Evolutionary conservation across 371 early-diverging fungal genomes (phyloP).

Genomic region (Dichotomocladium elegans): DNA sequence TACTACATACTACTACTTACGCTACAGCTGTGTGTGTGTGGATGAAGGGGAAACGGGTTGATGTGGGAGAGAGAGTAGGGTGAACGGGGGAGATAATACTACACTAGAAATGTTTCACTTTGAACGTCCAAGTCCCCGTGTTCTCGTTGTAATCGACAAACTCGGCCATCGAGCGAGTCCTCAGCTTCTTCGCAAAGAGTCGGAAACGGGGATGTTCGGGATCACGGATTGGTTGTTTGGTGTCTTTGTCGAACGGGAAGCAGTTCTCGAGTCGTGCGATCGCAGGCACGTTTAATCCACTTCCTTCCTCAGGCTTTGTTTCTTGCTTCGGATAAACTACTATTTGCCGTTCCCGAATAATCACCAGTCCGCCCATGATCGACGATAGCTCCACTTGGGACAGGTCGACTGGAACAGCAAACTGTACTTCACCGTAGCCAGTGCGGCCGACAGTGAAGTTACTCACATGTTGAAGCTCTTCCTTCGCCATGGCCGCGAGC

Average conservation of each 20-base stretch:
- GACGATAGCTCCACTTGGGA: conserved; percentile 57
- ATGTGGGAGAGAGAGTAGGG: neutral
- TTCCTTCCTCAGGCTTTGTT: conserved; percentile 75
- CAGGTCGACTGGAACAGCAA: conserved; percentile 80
- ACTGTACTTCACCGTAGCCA: conserved; percentile 74
- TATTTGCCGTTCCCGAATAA: conserved; percentile 63
- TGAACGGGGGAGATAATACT: too few relatives aligned
- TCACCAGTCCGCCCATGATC: conserved; percentile 80
- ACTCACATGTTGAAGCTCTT: conserved; percentile 64
- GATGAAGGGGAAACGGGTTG: neutral
- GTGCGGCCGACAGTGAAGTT: conserved; percentile 71
- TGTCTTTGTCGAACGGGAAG: conserved; percentile 76
- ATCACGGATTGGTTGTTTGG: conserved; percentile 63
- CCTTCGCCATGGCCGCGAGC: conserved; percentile 51
- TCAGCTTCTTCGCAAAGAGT: conserved; percentile 66
- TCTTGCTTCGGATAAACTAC: conserved; percentile 81
- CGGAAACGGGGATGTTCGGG: conserved; percentile 67
- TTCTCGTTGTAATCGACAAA: conserved; percentile 71
- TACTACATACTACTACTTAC: too few relatives aligned
- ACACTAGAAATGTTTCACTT: conserved; percentile 80
- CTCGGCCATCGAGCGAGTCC: conserved; percentile 62
- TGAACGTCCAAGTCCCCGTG: conserved; percentile 87
- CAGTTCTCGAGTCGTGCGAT: conserved; percentile 72
- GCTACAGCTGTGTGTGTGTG: too few relatives aligned
- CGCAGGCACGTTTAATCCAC: conserved; percentile 87